Conservation (phyloP, 1,284 basidiomycete genomes). For the Cutaneotrichosporon curvatum region DNA sequence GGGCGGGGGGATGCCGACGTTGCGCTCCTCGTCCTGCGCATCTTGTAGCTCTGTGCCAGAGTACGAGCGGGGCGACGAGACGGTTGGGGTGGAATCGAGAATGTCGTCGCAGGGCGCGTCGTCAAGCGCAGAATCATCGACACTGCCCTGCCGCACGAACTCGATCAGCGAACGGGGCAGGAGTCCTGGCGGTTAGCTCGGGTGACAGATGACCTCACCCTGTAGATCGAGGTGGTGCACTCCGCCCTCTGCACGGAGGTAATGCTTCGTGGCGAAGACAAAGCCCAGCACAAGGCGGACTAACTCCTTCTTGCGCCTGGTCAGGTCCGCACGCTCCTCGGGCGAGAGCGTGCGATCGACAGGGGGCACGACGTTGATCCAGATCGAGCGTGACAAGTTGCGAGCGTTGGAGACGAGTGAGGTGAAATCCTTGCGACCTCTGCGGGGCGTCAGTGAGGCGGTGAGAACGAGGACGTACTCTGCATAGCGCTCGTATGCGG, state of each 20-base stretch:
- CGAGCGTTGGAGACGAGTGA: slow-evolving; percentile 50
- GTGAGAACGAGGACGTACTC: slow-evolving; percentile 23
- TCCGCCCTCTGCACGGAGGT: slow-evolving; percentile 41
- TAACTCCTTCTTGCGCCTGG: slow-evolving; percentile 61
- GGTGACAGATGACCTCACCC: slow-evolving; percentile 15
- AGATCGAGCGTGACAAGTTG: slow-evolving; percentile 59
- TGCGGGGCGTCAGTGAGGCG: slow-evolving; percentile 52
- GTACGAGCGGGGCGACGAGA: slow-evolving; percentile 9
- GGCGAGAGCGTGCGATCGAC: slow-evolving; percentile 8
- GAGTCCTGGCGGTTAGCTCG: slow-evolving; percentile 18
- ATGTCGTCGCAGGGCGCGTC: not conserved
- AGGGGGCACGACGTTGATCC: slow-evolving; percentile 68
- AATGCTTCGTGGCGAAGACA: slow-evolving; percentile 38
- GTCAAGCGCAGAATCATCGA: not conserved
- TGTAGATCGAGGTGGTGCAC: slow-evolving; percentile 39
- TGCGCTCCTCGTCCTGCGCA: slow-evolving; percentile 8
- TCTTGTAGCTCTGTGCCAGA: not conserved
- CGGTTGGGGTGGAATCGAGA: not conserved
- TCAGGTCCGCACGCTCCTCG: slow-evolving; percentile 51
- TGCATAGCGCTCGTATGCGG: slow-evolving; percentile 43
- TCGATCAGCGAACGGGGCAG: slow-evolving; percentile 29
- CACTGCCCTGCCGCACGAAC: slow-evolving; percentile 10
- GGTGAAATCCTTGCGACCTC: slow-evolving; percentile 70
- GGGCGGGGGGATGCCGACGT: slow-evolving; percentile 6
- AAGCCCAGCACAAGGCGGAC: slow-evolving; percentile 57